Base-by-base conservation (phyloP, 192 early-diverging fungal genomes). In the Dissophora globulifera region DNA sequence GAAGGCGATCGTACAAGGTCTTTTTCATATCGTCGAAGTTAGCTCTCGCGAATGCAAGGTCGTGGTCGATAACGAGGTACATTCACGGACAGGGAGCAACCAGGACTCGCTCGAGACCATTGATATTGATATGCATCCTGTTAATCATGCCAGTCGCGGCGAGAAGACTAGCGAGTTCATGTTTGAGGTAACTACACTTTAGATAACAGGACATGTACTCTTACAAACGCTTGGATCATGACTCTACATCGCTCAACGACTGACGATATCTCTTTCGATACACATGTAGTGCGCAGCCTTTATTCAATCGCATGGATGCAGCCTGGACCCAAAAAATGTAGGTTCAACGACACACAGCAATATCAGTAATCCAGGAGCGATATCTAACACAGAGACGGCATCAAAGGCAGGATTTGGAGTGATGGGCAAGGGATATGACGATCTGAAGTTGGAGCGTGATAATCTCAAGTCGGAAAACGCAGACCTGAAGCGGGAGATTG, bases 1-100 rank as follows among this genome's bases (percentile, higher is more conserved):
- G 32, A 66, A 49, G 10, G 72, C 72, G 0, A 43, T 76, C 6
- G 12, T 76, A 1, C 58, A 76, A 4, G 72, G 72, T 1, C 62
- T 49, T 35, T 67, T 76, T 16, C 72, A 76, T 45, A 32, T 76
- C 6, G 58, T 56, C 22, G 62, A 67, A 23, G 42, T 27, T 23
- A 67, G 50, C 27, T 2, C 72, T n/a, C 49, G 72, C 0, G 72
- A 76, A 30, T 76, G 72, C 38, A 66, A 50, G 40, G 52, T 76
- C 2, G 67, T 76, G 51, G 43, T 76, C n/a, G 72, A 76, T 42
- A 76, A 76, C 23, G 63, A 76, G 11, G 58, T 76, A 0, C 72
- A 76, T 35, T 60, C 57, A 19, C 56, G 58, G 4, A 42, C 46
- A 0, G 52, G 55, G 12, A 60, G 53, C 46, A 42, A 23, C 22